Base-by-base conservation (phyloP, 2,329 filamentous ascomycete species). In the Xylogone sp. region DNA sequence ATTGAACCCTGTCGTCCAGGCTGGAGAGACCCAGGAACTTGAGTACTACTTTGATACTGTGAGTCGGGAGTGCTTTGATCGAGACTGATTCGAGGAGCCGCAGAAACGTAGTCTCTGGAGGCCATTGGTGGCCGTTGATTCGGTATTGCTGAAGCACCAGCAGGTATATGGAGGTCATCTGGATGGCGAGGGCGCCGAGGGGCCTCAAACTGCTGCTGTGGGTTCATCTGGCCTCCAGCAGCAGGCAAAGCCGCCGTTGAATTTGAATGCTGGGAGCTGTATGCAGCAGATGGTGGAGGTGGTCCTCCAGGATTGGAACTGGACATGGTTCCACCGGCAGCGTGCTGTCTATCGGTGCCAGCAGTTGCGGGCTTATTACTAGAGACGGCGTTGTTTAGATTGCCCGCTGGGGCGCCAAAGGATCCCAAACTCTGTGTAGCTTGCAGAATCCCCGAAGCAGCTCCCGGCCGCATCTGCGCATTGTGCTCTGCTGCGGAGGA, bases 11-110 rank as follows among this genome's bases (percentile, higher is more conserved):
- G 80, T 56, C 83, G 75, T 34, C 77, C 78, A 22, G 79, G 75
- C 63, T 86, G 83, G 42, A 87, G 70, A 48, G 81, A 77, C 53
- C 82, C 82, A 18, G 84, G 84, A 3, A 87, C 68, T 51, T 71
- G 67, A 52, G 67, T 70, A 47, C 68, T 66, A 52, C 61, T 64
- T 49, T 70, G 67, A 62, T 76, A 81, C 54, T 78, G 76, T 24
- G 66, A 60, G 50, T 75, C 71, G 21, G 77, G 71, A 19, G 73
- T 75, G n/a, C 76, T 74, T 59, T 83, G 78, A 58, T 85, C 82
- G 46, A 85, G 71, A 61, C 75, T 83, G 64, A 85, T 81, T 46
- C 79, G 79, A 50, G 74, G 70, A 54, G 73, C 71, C 48, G 67
- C 71, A 45, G 69, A 71, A 45, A 68, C 67, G 61, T 77, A 77